phyloP scores from a whole-genome alignment of 345 rosid genomes.

The Bruguiera gymnorhiza region DNA sequence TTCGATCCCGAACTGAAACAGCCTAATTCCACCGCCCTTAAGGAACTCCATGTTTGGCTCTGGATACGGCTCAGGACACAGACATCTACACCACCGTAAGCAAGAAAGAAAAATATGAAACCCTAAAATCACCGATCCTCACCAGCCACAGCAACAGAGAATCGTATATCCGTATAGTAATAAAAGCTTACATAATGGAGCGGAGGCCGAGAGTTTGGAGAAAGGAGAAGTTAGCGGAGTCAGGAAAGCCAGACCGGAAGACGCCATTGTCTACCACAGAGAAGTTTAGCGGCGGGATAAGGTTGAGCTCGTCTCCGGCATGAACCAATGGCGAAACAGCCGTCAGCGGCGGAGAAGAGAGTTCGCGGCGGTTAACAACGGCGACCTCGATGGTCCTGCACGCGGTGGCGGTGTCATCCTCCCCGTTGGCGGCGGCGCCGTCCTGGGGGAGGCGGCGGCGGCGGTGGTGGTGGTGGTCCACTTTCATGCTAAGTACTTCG shows the following conservation, averaged over 20 bases:
- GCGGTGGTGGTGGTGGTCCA: background rate
- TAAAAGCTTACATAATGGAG: slow-evolving; percentile 71
- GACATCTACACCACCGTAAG: slow-evolving; percentile 39
- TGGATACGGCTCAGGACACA: slow-evolving; percentile 93
- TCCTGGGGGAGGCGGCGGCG: background rate
- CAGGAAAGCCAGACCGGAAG: slow-evolving; percentile 95
- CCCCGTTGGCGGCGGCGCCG: background rate
- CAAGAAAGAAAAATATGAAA: slow-evolving; percentile 10
- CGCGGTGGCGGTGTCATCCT: slow-evolving; percentile 20
- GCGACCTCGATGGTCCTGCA: slow-evolving; percentile 50
- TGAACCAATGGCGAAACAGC: slow-evolving; percentile 18
- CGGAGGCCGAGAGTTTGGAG: slow-evolving; percentile 81
- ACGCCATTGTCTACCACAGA: slow-evolving; percentile 89
- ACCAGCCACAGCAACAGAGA: background rate
- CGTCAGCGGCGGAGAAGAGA: slow-evolving; percentile 20
- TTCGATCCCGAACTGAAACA: slow-evolving; percentile 87
- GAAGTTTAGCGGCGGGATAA: slow-evolving; percentile 87
- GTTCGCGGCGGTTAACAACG: slow-evolving; percentile 45
- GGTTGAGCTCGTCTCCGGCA: slow-evolving; percentile 40
- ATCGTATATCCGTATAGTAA: background rate
- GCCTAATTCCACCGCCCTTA: slow-evolving; percentile 72
- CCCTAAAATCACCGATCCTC: slow-evolving; percentile 12
- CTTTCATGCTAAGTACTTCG: slow-evolving; percentile 15
- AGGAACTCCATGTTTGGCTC: slow-evolving; percentile 69
- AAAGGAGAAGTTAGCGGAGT: slow-evolving; percentile 81